These are phyloP conservation scores for Gossypium sturtianum DNA, from an alignment of 345 rosid species.

Conservation along the genomic window DNA sequence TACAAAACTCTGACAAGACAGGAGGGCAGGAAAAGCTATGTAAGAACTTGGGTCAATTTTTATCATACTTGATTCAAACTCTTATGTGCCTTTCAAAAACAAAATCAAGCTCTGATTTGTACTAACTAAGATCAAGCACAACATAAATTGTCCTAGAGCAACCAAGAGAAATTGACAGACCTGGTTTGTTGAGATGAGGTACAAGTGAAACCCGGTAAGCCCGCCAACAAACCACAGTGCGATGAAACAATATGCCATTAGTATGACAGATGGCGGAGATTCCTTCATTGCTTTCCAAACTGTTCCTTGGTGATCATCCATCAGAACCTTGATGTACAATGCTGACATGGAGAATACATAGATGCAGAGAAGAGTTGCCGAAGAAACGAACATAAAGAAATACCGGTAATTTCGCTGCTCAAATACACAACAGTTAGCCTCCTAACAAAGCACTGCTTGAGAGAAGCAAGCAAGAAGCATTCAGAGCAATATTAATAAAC, in stretches of 20 bases:
- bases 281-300: constrained; percentile 89
- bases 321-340: constrained; percentile 71
- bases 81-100: neutral
- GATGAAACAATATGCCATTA: constrained; percentile 83
- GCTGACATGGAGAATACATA: constrained; percentile 85
- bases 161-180: constrained; percentile 32
- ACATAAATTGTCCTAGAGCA: neutral
- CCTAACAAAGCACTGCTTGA: neutral
- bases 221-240: constrained; percentile 96
- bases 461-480: constrained; percentile 1
- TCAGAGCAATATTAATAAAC: neutral
- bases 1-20: neutral
- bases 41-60: neutral
- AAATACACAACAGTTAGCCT: constrained; percentile 18
- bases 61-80: constrained; percentile 4
- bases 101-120: neutral
- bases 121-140: constrained; percentile 5
- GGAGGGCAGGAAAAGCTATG: neutral
- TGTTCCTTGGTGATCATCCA: constrained; percentile 55
- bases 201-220: constrained; percentile 86
- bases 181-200: constrained; percentile 89
- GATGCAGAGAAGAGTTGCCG: constrained; percentile 80
- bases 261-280: constrained; percentile 75
- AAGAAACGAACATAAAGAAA: constrained; percentile 96
- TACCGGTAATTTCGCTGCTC: constrained; percentile 94